These are phyloP conservation scores for Aspergillus coremiiformis DNA, from an alignment of 495 filamentous ascomycete genomes.

Conservation along the genomic window DNA sequence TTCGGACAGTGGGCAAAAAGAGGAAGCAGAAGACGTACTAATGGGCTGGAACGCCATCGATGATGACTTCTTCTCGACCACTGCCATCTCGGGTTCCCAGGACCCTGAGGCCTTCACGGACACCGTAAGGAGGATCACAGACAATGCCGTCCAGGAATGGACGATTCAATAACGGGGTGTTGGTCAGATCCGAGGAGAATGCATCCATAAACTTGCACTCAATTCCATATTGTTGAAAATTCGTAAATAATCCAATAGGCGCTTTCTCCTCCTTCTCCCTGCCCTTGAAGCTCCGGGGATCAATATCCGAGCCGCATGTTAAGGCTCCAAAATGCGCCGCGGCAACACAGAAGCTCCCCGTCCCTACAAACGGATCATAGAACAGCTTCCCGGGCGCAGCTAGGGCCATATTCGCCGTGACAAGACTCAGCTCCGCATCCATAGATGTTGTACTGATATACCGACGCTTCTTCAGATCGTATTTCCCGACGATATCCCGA, in stretches of 20 bases:
- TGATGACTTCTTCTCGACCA: slow-evolving; percentile 51
- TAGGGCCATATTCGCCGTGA: slow-evolving; percentile 86
- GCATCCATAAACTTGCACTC: slow-evolving; percentile 57
- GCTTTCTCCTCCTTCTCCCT: slow-evolving; percentile 42
- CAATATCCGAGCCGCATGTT: slow-evolving; percentile 82
- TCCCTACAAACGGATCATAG: slow-evolving; percentile 93
- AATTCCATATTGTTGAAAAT: slow-evolving; percentile 80
- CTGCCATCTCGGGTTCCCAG: slow-evolving; percentile 68
- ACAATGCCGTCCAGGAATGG: slow-evolving; percentile 77
- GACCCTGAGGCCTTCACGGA: slow-evolving; percentile 84
- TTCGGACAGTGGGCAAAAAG: slow-evolving; percentile 3
- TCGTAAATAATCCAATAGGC: slow-evolving; percentile 52
- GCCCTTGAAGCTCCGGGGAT: slow-evolving; percentile 78
- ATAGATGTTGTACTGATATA: slow-evolving; percentile 96
- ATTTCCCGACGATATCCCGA: slow-evolving; percentile 60
- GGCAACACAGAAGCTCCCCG: slow-evolving; percentile 81
- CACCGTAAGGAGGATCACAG: slow-evolving; percentile 98
- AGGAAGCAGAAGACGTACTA: slow-evolving; percentile 38
- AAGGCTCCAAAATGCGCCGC: slow-evolving; percentile 83
- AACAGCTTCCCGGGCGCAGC: slow-evolving; percentile 74
- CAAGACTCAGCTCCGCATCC: slow-evolving; percentile 86
- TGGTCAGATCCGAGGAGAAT: slow-evolving; percentile 83
- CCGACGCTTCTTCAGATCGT: slow-evolving; percentile 82
- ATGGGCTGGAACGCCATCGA: slow-evolving; percentile 65
- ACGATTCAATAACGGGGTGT: slow-evolving; percentile 61